Base-by-base conservation (phyloP, 768 basidiomycete species). In the Lenzites betulinus region DNA sequence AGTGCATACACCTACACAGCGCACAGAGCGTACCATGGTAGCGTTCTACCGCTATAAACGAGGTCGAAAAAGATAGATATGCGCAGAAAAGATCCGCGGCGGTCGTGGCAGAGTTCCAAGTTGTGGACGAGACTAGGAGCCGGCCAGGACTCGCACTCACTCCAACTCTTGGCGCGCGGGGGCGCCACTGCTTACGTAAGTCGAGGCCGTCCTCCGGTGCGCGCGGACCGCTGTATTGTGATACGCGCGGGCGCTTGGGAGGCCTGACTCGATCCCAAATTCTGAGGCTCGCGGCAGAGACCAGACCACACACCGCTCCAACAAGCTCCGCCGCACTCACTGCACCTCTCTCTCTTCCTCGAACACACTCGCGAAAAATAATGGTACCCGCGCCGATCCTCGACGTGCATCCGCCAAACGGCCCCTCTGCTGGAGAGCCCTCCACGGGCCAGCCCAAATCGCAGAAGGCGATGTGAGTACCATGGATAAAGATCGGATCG, bases 381-480 rank as follows among this genome's bases (percentile, higher is more conserved):
- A 69, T 68, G 67, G 63, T 63, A 7, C 70, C 70, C 26, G 64
- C 64, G 12, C 64, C 70, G 4, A 54, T 57, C 22, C 59, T 71
- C 13, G 66, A 65, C 9, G 65, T 69, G 8, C 70, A 71, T 26
- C 66, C 66, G 2, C 67, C 69, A 1, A 67, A 58, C 36, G 67
- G 65, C 1, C 64, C 67, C 1, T 38, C 59, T 25, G 53, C 57
- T 33, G 59, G 60, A 28, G 65, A 64, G 12, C 39, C 54, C 48
- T 62, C 65, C 7, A 52, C 49, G 20, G 59, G 61, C 20, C 70
- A 67, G 59, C 71, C 63, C 8, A 77, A 78, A 62, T 78, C 84
- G 13, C 88, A 90, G 69, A 89, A 90, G 68, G 80, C 82, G 42
- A 87, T 90, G 62, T 59, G 42, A 49, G 62, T 58, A 25, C 43